These are phyloP conservation scores for Vitis hybrid DNA, from an alignment of 177 flowering plant genomes.

Conservation along the genomic window DNA sequence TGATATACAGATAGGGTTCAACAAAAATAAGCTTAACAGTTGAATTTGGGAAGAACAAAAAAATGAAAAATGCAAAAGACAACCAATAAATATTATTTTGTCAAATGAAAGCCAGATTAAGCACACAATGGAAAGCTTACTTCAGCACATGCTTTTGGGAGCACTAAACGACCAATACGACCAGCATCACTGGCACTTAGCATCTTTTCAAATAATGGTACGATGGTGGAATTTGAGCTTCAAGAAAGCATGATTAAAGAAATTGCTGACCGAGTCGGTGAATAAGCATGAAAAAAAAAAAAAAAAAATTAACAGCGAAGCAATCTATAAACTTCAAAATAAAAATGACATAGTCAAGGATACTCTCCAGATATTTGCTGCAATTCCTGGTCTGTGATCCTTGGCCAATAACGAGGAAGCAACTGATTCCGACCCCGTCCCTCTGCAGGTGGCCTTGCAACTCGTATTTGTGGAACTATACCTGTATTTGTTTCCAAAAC, in stretches of 20 bases:
- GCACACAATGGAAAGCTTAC: constrained; percentile 28
- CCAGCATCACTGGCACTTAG: constrained; percentile 76
- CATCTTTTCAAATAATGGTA: constrained; percentile 74
- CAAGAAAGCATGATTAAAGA: constrained; percentile 31
- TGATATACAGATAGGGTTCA: constrained; percentile 5
- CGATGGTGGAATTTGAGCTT: constrained; percentile 68
- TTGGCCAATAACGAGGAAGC: constrained; percentile 97
- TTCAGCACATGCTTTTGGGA: constrained; percentile 57
- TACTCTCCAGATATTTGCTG: constrained; percentile 96
- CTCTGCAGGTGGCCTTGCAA: constrained; percentile 92
- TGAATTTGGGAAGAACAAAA: no score
- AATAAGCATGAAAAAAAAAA: background rate
- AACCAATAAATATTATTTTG: no score
- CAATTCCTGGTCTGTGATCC: constrained; percentile 88
- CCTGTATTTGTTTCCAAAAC: constrained; percentile 56
- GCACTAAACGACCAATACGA: constrained; percentile 73
- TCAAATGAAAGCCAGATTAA: background rate
- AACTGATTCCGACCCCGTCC: constrained; percentile 80
- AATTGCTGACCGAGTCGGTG: background rate
- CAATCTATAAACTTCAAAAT: background rate
- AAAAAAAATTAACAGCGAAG: background rate
- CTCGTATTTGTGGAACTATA: constrained; percentile 59
- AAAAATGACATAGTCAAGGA: constrained; percentile 35
- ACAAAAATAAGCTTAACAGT: background rate
- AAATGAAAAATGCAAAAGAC: no score